Evolutionary conservation across 2,329 filamentous ascomycete species (phyloP).

Genomic region (Colletotrichum scovillei): DNA sequence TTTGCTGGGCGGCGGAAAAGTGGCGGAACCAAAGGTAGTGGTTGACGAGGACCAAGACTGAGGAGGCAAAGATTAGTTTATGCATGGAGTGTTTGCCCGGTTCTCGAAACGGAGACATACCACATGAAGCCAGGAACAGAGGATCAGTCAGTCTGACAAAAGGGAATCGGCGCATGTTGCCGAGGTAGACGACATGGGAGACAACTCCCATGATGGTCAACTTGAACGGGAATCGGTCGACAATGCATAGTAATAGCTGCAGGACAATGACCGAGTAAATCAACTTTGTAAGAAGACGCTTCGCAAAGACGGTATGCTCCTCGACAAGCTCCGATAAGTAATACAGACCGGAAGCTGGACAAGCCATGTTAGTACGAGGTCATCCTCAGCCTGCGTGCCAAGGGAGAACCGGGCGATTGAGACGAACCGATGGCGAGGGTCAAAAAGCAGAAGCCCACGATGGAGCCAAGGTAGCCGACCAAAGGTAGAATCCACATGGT

Average conservation of each 20-base stretch:
- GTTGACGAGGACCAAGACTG: slow-evolving; percentile 85
- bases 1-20: slow-evolving; percentile 76
- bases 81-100: neutral
- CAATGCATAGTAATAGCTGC: slow-evolving; percentile 78
- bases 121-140: slow-evolving; percentile 84
- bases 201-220: slow-evolving; percentile 80
- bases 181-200: slow-evolving; percentile 87
- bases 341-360: slow-evolving; percentile 90
- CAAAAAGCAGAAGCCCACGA: slow-evolving; percentile 92
- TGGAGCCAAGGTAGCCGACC: slow-evolving; percentile 87
- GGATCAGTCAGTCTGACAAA: slow-evolving; percentile 90
- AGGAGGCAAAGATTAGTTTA: neutral
- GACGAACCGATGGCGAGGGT: slow-evolving; percentile 87
- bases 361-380: neutral
- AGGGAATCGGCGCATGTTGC: slow-evolving; percentile 81
- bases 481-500: slow-evolving; percentile 96
- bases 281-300: slow-evolving; percentile 84
- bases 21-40: slow-evolving; percentile 97
- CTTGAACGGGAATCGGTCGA: slow-evolving; percentile 87
- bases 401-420: slow-evolving; percentile 20
- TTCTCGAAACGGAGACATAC: slow-evolving; percentile 53
- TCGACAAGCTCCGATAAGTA: slow-evolving; percentile 98
- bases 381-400: neutral
- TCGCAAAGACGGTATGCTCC: slow-evolving; percentile 94
- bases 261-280: slow-evolving; percentile 85